Percentiles rank a stretch among this genome's conserved stretches.
Evolutionary conservation across 257 asterid genomes (phyloP).

Genomic region (Haberlea rhodopensis): DNA sequence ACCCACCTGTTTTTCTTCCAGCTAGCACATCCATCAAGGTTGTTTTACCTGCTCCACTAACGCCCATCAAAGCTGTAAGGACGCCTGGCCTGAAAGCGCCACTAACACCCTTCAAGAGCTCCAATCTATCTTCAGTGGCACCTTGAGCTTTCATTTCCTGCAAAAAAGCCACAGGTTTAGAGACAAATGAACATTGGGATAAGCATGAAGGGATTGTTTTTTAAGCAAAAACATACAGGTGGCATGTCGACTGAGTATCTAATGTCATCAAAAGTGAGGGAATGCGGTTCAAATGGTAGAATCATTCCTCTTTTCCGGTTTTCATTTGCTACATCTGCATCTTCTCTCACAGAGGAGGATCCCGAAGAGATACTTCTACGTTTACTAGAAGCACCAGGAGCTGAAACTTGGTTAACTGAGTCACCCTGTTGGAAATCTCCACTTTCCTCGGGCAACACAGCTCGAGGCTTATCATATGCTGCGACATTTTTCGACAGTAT

Average conservation of each 20-base stretch:
- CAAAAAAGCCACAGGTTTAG: background rate
- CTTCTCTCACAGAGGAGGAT: slow-evolving; percentile 28
- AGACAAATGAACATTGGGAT: background rate
- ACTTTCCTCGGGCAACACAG: slow-evolving; percentile 42
- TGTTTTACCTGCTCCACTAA: slow-evolving; percentile 88
- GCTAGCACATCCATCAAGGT: slow-evolving; percentile 78
- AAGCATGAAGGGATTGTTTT: background rate
- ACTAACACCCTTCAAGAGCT: slow-evolving; percentile 62
- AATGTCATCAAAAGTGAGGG: slow-evolving; percentile 66
- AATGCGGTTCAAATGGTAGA: slow-evolving; percentile 92
- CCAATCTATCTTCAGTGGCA: slow-evolving; percentile 40
- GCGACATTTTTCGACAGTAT: slow-evolving; percentile 18
- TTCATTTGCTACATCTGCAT: slow-evolving; percentile 32
- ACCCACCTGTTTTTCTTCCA: slow-evolving; percentile 81
- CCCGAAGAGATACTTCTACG: slow-evolving; percentile 32
- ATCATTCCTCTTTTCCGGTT: slow-evolving; percentile 60
- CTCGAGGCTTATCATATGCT: slow-evolving; percentile 60
- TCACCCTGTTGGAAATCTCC: slow-evolving; percentile 24
- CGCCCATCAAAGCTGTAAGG: slow-evolving; percentile 83
- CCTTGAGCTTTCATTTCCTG: slow-evolving; percentile 81
- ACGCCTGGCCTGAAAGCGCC: slow-evolving; percentile 88
- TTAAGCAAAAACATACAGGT: slow-evolving; percentile 36
- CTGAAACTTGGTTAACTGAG: slow-evolving; percentile 13
- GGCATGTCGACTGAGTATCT: slow-evolving; percentile 91
- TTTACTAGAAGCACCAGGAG: slow-evolving; percentile 6